Evolutionary conservation across 2,329 filamentous ascomycete genomes (phyloP).

Genomic region (Albifimbria verrucaria): DNA sequence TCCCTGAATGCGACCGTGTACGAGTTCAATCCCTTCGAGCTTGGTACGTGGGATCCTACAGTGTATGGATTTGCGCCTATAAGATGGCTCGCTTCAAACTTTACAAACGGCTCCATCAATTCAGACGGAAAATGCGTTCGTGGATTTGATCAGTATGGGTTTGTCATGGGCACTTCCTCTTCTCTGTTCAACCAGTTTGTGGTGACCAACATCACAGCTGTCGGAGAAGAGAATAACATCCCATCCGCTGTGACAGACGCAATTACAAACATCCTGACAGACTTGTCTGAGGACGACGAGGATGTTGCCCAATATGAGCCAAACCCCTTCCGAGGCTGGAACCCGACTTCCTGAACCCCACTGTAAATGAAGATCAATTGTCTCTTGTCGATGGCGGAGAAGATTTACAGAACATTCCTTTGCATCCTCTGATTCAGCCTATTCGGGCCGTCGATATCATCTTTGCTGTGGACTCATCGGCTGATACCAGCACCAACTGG

Average conservation of each 20-base stretch:
- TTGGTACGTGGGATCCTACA: conserved; percentile 73
- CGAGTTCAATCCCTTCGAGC: conserved; percentile 77
- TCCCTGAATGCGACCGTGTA: conserved; percentile 65
- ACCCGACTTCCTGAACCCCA: conserved; percentile 54
- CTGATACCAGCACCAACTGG: conserved; percentile 67
- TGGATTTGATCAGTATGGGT: conserved; percentile 81
- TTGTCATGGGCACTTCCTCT: conserved; percentile 80
- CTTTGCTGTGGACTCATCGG: conserved; percentile 75
- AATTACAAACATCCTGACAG: conserved; percentile 48
- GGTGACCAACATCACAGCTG: conserved; percentile 37
- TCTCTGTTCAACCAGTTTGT: conserved; percentile 81
- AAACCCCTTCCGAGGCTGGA: conserved; percentile 72
- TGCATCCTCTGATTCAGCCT: conserved; percentile 75
- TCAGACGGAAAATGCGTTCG: conserved; percentile 60
- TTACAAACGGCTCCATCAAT: conserved; percentile 58
- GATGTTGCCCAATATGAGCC: conserved; percentile 70
- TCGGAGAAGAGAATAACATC: conserved; percentile 14
- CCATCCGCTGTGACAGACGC: conserved; percentile 48
- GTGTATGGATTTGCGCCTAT: conserved; percentile 69
- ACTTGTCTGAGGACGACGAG: conserved; percentile 56
- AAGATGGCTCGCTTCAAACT: conserved; percentile 70
- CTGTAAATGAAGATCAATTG: conserved; percentile 50
- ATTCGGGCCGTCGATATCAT: conserved; percentile 72
- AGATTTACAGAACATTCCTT: conserved; percentile 74
- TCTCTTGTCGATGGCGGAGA: conserved; percentile 77